Conservation (phyloP, 805 yeast species). For the Candida orba region DNA sequence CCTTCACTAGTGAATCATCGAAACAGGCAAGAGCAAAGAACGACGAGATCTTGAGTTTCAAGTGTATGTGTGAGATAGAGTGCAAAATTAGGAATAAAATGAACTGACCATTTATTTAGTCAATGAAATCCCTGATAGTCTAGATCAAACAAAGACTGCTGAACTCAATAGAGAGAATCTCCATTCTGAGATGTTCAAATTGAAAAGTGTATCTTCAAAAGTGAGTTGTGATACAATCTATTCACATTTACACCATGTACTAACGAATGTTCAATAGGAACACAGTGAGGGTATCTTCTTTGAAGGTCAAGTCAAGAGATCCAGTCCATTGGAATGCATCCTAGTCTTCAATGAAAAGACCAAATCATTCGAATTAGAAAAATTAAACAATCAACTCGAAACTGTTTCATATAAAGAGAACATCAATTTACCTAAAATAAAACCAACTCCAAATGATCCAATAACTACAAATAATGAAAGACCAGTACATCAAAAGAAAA, state of each 20-base stretch:
- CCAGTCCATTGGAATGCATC: conserved; percentile 18
- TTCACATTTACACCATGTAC: neutral
- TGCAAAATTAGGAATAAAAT: no score
- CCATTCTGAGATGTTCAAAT: conserved; percentile 3
- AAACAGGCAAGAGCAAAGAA: conserved; percentile 3
- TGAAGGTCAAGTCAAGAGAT: conserved; percentile 10
- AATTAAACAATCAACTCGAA: conserved; percentile 11
- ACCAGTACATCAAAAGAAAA: conserved; percentile 5
- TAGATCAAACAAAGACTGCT: conserved; percentile 11
- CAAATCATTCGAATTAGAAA: conserved; percentile 13
- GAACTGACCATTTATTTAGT: neutral
- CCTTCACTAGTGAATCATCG: neutral
- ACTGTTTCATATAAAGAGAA: conserved; percentile 4
- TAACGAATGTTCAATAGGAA: neutral
- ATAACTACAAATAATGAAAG: conserved; percentile 1
- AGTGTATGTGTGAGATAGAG: conserved; percentile 13
- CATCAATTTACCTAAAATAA: neutral
- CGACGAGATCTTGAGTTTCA: conserved; percentile 18
- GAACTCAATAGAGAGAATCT: conserved; percentile 7
- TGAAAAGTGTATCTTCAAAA: conserved; percentile 13
- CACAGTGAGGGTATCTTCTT: conserved; percentile 8
- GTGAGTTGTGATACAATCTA: conserved; percentile 3
- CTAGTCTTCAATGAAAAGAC: conserved; percentile 15
- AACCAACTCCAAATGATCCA: neutral
- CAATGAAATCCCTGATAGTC: conserved; percentile 10